A percentile compares a stretch with the other conserved stretches of the same genome.
phyloP scores from a whole-genome alignment of 2,329 filamentous ascomycete species.

The Botryotinia convoluta region DNA sequence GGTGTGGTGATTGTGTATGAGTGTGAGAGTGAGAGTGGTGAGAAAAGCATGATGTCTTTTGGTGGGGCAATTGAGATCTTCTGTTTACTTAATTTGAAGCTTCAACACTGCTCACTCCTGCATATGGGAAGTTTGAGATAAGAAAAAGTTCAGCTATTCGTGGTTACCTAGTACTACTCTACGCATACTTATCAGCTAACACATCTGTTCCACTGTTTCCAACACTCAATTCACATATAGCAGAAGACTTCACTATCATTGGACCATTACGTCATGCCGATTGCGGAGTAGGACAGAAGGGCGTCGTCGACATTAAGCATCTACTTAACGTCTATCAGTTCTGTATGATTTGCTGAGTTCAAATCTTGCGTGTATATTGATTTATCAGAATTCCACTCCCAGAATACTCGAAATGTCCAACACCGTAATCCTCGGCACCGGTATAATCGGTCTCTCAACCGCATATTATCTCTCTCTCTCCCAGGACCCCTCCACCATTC shows the following conservation, averaged over 20 bases:
- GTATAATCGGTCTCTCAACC: conserved; percentile 67
- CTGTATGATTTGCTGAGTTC: not conserved
- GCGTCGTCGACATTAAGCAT: not conserved
- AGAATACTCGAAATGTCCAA: not conserved
- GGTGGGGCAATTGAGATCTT: conserved; percentile 7
- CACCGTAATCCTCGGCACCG: conserved; percentile 63
- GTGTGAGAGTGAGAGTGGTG: not conserved
- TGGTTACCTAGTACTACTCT: too few relatives aligned
- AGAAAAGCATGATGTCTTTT: conserved; percentile 3
- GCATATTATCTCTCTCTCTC: conserved; percentile 67
- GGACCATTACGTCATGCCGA: not conserved
- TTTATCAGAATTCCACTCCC: not conserved
- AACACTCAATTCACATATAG: not conserved
- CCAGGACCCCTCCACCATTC: conserved; percentile 47
- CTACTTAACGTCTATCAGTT: not conserved
- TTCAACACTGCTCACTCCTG: not conserved
- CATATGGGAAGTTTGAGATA: not conserved
- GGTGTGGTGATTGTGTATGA: not conserved
- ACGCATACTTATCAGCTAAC: not conserved
- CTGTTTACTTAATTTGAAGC: not conserved
- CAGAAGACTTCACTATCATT: not conserved
- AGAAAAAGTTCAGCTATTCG: not conserved
- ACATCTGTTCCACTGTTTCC: not conserved
- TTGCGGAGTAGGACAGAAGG: not conserved
- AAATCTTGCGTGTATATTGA: not conserved